Conservation (phyloP, 768 basidiomycete species). For the Rhizopogon rudus region DNA sequence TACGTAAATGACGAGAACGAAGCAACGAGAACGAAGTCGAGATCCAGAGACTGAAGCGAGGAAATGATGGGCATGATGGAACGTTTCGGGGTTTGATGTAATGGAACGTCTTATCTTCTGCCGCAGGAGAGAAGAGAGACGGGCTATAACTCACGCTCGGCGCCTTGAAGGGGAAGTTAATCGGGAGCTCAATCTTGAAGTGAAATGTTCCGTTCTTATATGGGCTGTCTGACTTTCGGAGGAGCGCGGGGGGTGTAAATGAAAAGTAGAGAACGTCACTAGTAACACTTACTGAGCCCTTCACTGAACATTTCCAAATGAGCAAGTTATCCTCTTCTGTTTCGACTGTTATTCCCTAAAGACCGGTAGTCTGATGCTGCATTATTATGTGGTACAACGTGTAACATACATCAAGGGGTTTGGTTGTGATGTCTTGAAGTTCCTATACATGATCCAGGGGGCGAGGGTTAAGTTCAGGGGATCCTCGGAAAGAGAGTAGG, state of each 20-base stretch:
- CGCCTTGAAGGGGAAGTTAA: constrained; percentile 86
- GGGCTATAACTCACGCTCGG: constrained; percentile 48
- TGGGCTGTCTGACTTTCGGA: constrained; percentile 62
- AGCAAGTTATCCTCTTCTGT: constrained; percentile 69
- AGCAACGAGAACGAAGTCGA: neutral
- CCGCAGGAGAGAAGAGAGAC: constrained; percentile 3
- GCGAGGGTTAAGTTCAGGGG: constrained; percentile 6
- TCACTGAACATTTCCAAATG: constrained; percentile 73
- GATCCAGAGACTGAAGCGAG: neutral
- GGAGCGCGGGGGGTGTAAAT: constrained; percentile 2
- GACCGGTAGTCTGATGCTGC: constrained; percentile 5
- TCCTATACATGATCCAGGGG: constrained; percentile 43
- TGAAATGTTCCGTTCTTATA: constrained; percentile 81
- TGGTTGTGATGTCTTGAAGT: constrained; percentile 52
- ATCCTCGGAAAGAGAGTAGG: constrained; percentile 1
- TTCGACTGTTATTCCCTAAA: constrained; percentile 58
- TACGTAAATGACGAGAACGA: constrained; percentile 14
- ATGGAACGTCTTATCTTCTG: neutral
- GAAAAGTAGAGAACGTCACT: neutral
- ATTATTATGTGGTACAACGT: constrained; percentile 7
- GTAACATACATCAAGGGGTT: constrained; percentile 58
- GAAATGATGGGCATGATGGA: constrained; percentile 5
- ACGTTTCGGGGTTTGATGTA: constrained; percentile 15
- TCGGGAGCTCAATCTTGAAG: constrained; percentile 68
- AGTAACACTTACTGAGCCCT: constrained; percentile 54